A percentile compares a stretch with the other conserved stretches of the same genome.
Evolutionary conservation across 2,329 filamentous ascomycete species (phyloP).

Genomic region (Talaromyces rugulosus): DNA sequence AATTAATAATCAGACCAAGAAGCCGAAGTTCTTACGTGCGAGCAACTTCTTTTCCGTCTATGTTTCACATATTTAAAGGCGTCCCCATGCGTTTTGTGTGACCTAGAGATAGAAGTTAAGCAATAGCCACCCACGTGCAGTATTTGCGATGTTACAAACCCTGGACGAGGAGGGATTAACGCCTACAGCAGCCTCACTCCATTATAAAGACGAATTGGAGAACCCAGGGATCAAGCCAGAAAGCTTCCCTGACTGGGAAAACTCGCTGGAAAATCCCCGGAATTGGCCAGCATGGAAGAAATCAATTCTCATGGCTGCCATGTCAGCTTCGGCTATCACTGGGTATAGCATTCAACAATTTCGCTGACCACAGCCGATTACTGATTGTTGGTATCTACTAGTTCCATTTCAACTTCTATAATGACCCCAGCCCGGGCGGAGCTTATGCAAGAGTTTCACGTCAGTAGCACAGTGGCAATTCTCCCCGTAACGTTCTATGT

Average conservation of each 20-base stretch:
- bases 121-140: neutral
- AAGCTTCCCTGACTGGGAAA: neutral
- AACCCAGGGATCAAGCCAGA: neutral
- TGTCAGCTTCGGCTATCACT: neutral
- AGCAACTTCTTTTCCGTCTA: neutral
- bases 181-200: neutral
- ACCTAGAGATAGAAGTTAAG: neutral
- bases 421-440: neutral
- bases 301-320: neutral
- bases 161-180: neutral
- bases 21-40: neutral
- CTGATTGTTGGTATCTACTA: neutral
- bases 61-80: neutral
- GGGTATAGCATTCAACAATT: neutral
- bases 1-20: neutral
- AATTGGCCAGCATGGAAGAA: slow-evolving; percentile 6
- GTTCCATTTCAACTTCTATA: slow-evolving; percentile 6
- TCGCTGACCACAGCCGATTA: neutral
- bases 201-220: neutral
- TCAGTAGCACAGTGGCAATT: slow-evolving; percentile 5
- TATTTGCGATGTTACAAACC: neutral
- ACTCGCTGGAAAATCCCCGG: neutral
- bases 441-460: slow-evolving; percentile 7
- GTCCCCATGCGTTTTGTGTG: neutral
- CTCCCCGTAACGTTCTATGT: slow-evolving; percentile 4